Evolutionary conservation across 2,329 filamentous ascomycete genomes (phyloP).

Genomic region (Aspergillus thermomutatus): DNA sequence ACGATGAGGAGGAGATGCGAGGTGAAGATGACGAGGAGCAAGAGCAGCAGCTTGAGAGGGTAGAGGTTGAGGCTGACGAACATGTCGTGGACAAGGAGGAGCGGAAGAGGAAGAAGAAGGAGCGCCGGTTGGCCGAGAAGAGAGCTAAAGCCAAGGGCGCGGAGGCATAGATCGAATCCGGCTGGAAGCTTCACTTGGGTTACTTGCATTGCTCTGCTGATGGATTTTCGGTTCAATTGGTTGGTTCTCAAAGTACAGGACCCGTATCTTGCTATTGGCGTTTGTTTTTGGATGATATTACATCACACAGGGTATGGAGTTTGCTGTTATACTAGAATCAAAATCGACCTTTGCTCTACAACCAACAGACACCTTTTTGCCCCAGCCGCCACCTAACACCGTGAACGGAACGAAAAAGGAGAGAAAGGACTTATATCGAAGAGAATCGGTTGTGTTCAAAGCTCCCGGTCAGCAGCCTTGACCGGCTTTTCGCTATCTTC

Average conservation of each 20-base stretch:
- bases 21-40: conserved; percentile 39
- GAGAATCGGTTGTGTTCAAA: conserved; percentile 47
- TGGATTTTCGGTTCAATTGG: conserved; percentile 8
- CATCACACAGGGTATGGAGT: neutral
- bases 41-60: conserved; percentile 36
- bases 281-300: conserved; percentile 11
- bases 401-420: conserved; percentile 5
- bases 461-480: conserved; percentile 72
- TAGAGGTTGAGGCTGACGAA: conserved; percentile 24
- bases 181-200: neutral
- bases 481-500: conserved; percentile 58
- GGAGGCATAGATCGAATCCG: conserved; percentile 16
- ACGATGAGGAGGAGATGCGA: conserved; percentile 34
- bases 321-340: neutral
- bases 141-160: conserved; percentile 36
- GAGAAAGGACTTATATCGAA: neutral
- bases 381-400: conserved; percentile 9
- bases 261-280: conserved; percentile 11
- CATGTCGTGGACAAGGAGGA: conserved; percentile 48
- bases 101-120: conserved; percentile 55
- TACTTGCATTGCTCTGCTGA: conserved; percentile 9
- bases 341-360: neutral
- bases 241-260: conserved; percentile 8
- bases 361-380: conserved; percentile 4
- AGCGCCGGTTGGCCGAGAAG: conserved; percentile 46